A percentile compares a stretch with the other conserved stretches of the same genome.
These are phyloP conservation scores for Haematococcus lacustris DNA, from an alignment of 139 green algal species.

Conservation along the genomic window DNA sequence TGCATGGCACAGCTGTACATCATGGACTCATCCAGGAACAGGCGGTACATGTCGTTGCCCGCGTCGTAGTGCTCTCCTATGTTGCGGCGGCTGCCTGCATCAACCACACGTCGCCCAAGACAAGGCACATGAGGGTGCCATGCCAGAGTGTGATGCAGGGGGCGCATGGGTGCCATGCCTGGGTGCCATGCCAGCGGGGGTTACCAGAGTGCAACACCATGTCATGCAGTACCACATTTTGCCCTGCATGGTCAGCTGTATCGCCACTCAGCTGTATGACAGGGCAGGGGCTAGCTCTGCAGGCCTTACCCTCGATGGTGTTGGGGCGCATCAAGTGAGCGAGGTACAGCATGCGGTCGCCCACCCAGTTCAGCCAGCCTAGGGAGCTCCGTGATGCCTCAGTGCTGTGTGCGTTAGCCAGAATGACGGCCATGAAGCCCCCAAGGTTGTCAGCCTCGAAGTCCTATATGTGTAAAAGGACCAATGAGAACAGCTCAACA, in stretches of 20 bases:
- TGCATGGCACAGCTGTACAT: conserved; percentile 79
- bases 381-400: conserved; percentile 52
- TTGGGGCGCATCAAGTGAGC: conserved; percentile 74
- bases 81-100: conserved; percentile 69
- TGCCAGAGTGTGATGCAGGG: too few species aligned
- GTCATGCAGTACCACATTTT: too few species aligned
- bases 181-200: too few species aligned
- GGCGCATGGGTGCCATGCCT: too few species aligned
- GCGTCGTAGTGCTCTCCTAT: conserved; percentile 97
- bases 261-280: too few species aligned
- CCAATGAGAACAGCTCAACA: too few species aligned
- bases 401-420: conserved; percentile 43
- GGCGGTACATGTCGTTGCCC: conserved; percentile 87
- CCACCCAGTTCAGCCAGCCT: conserved; percentile 73
- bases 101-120: neutral
- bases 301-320: conserved; percentile 54
- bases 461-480: conserved; percentile 20
- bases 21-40: conserved; percentile 92
- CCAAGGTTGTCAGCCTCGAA: conserved; percentile 51
- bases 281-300: too few species aligned
- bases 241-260: too few species aligned
- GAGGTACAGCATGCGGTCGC: conserved; percentile 63
- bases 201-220: too few species aligned
- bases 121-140: too few species aligned
- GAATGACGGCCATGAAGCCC: conserved; percentile 60